A percentile compares a stretch with the other conserved stretches of the same genome.
Conservation (phyloP, 129 eudicot genomes). For the Escallonia herrerae region DNA sequence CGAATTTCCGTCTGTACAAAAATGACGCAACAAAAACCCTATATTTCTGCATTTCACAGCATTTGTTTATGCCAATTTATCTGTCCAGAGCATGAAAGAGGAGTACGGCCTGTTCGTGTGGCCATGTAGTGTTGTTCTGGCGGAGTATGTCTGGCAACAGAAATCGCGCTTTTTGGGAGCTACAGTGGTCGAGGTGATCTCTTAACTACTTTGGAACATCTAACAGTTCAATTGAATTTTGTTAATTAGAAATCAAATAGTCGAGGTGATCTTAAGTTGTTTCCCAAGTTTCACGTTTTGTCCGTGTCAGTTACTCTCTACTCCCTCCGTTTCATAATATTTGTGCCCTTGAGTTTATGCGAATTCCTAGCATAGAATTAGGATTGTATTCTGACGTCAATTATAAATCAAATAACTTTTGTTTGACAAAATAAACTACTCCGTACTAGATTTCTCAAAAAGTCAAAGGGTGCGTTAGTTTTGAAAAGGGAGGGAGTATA, state of each 20-base stretch:
- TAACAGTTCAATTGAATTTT: too few species aligned
- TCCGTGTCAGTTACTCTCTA: neutral
- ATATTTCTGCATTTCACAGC: neutral
- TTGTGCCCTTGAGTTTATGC: too few species aligned
- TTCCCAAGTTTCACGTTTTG: neutral
- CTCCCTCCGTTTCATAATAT: neutral
- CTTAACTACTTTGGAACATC: neutral
- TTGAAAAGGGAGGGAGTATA: too few species aligned
- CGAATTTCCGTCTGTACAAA: neutral
- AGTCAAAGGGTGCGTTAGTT: too few species aligned
- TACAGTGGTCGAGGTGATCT: constrained; percentile 62
- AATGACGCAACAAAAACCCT: neutral
- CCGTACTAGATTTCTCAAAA: too few species aligned
- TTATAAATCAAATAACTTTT: too few species aligned
- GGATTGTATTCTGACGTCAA: too few species aligned
- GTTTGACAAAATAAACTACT: too few species aligned
- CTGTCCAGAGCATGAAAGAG: constrained; percentile 69
- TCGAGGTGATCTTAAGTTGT: neutral
- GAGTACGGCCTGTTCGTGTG: constrained; percentile 89
- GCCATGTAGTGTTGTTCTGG: constrained; percentile 82
- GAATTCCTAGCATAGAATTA: too few species aligned
- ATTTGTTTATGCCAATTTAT: neutral
- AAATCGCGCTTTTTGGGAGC: constrained; percentile 51
- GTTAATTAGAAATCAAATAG: too few species aligned
- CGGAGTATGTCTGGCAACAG: constrained; percentile 92